A percentile compares a stretch with the other conserved stretches of the same genome.
phyloP scores from a whole-genome alignment of 2,329 filamentous ascomycete genomes.

The Trichoderma endophyticum region DNA sequence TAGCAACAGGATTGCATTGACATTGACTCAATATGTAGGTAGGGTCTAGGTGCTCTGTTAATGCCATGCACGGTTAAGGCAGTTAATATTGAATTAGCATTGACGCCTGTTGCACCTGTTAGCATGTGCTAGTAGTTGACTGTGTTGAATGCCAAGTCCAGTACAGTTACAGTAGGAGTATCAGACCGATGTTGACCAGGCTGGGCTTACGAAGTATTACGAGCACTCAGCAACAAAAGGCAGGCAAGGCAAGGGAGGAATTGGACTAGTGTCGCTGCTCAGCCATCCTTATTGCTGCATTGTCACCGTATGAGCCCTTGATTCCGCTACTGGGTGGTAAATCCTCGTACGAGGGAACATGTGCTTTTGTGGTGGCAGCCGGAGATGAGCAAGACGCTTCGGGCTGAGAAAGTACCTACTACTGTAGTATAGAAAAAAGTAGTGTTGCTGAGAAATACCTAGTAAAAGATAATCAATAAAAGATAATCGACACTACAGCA shows the following conservation, averaged over 20 bases:
- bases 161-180: not conserved
- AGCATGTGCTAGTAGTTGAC: not conserved
- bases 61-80: not conserved
- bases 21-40: not conserved
- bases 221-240: not conserved
- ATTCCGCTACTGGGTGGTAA: constrained; percentile 4
- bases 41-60: not conserved
- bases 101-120: not conserved
- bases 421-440: not conserved
- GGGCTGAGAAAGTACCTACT: not conserved
- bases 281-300: not conserved
- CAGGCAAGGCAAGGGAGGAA: not conserved
- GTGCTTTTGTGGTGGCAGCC: not conserved
- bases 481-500: not conserved
- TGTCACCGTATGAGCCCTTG: constrained; percentile 8
- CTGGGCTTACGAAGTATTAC: not conserved
- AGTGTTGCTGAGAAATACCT: not conserved
- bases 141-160: not conserved
- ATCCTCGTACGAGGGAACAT: constrained; percentile 3
- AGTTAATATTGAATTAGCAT: not conserved
- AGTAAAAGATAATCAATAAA: not conserved
- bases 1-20: constrained; percentile 7
- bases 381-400: not conserved
- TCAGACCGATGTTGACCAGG: not conserved
- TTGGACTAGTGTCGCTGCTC: not conserved